Evolutionary conservation across 345 rosid species (phyloP).

Genomic region (Cardamine resedifolia): DNA sequence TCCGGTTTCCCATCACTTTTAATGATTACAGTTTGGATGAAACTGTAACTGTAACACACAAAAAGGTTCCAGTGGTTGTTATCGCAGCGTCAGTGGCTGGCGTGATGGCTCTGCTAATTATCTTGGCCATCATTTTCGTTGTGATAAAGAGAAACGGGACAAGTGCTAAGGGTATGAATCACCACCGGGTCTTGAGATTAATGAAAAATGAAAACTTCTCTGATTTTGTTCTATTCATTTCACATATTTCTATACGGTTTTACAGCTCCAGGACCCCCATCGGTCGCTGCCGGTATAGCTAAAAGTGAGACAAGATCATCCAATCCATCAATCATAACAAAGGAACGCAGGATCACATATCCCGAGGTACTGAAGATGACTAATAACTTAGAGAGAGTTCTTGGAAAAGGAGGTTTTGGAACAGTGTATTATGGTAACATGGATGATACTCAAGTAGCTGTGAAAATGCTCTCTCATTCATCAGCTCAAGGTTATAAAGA

Average conservation of each 20-base stretch:
- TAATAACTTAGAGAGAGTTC: constrained; percentile 30
- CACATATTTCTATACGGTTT: background rate
- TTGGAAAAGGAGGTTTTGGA: constrained; percentile 41
- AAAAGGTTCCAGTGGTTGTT: constrained; percentile 8
- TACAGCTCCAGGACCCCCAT: background rate
- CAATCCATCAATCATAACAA: constrained; percentile 24
- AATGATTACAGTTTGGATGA: constrained; percentile 13
- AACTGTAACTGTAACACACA: background rate
- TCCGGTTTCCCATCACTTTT: background rate
- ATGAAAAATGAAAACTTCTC: background rate
- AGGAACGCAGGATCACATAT: constrained; percentile 21
- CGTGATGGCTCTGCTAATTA: background rate
- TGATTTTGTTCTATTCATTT: background rate
- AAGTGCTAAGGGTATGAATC: background rate
- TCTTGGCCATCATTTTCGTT: constrained; percentile 18
- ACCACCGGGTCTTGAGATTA: no score
- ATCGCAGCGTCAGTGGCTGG: constrained; percentile 23
- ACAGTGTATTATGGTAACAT: constrained; percentile 35
- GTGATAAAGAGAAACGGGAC: constrained; percentile 7
- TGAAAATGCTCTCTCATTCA: constrained; percentile 40
- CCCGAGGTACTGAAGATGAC: constrained; percentile 32
- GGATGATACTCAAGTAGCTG: constrained; percentile 37
- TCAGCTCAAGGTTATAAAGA: constrained; percentile 40
- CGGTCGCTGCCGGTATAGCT: no score
- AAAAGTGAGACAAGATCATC: no score